A percentile compares a stretch with the other conserved stretches of the same genome.
Conservation (phyloP, 257 asterid species). For the Rubia yunnanensis region DNA sequence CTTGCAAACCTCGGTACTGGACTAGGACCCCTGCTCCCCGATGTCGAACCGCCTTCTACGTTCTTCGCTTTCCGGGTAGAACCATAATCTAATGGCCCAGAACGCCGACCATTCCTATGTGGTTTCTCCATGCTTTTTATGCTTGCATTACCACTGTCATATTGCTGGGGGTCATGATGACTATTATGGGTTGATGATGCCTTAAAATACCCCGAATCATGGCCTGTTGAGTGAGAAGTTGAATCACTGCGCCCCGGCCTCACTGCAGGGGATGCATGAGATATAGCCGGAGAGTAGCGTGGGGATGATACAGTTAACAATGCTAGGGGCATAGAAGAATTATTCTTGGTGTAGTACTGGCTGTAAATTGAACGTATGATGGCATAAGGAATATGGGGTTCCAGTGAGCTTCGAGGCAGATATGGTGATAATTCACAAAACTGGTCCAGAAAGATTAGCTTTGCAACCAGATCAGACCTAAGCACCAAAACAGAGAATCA, state of each 20-base stretch:
- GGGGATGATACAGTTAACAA: constrained; percentile 45
- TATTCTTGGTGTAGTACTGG: constrained; percentile 60
- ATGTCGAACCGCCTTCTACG: constrained; percentile 62
- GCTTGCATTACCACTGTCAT: constrained; percentile 40
- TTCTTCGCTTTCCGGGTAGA: constrained; percentile 54
- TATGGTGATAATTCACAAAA: constrained; percentile 76
- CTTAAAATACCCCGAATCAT: constrained; percentile 57
- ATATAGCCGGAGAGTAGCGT: constrained; percentile 67
- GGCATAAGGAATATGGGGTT: constrained; percentile 68
- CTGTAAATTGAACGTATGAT: constrained; percentile 80
- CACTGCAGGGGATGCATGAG: constrained; percentile 66
- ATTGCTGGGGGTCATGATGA: constrained; percentile 37
- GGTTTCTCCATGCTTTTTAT: constrained; percentile 42
- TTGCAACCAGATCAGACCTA: constrained; percentile 74
- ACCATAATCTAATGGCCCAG: constrained; percentile 90
- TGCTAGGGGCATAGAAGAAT: constrained; percentile 49
- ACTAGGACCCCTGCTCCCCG: constrained; percentile 82
- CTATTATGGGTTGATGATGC: constrained; percentile 49
- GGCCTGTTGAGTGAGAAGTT: constrained; percentile 39
- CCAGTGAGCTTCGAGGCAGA: constrained; percentile 79
- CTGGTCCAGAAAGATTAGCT: constrained; percentile 90
- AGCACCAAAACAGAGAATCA: constrained; percentile 10
- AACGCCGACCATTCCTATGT: constrained; percentile 52
- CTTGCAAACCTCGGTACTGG: constrained; percentile 90
- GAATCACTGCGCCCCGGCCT: constrained; percentile 44